These are phyloP conservation scores for Mycena filopes DNA, from an alignment of 768 basidiomycete species.

Conservation along the genomic window DNA sequence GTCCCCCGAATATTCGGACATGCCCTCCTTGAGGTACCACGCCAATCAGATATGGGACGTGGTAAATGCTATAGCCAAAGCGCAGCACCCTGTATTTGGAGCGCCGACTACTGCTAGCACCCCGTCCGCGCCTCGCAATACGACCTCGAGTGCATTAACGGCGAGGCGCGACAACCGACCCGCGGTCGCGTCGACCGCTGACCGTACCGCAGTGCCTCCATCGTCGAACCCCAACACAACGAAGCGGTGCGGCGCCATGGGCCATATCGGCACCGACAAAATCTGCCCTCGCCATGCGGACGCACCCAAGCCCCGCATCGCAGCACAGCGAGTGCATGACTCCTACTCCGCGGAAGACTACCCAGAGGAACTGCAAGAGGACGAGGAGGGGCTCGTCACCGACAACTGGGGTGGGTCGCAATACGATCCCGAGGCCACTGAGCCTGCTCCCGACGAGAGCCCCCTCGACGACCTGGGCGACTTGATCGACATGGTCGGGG, in stretches of 20 bases:
- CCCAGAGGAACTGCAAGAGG: neutral
- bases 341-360: neutral
- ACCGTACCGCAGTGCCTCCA: neutral
- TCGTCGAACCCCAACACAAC: neutral
- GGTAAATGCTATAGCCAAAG: neutral
- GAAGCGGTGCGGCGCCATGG: neutral
- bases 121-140: neutral
- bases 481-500: neutral
- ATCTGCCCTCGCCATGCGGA: neutral
- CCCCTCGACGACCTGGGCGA: neutral
- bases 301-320: neutral
- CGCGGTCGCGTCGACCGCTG: neutral
- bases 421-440: neutral
- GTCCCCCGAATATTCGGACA: neutral
- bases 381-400: neutral
- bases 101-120: neutral
- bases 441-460: neutral
- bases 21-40: neutral
- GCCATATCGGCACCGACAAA: neutral
- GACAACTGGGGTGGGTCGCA: constrained; percentile 4
- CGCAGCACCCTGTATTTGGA: neutral
- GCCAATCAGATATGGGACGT: neutral
- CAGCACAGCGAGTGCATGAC: neutral
- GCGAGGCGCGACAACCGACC: neutral
- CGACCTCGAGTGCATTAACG: neutral